These are phyloP conservation scores for Candida xiaguanensis DNA, from an alignment of 805 yeast genomes.

Conservation along the genomic window DNA sequence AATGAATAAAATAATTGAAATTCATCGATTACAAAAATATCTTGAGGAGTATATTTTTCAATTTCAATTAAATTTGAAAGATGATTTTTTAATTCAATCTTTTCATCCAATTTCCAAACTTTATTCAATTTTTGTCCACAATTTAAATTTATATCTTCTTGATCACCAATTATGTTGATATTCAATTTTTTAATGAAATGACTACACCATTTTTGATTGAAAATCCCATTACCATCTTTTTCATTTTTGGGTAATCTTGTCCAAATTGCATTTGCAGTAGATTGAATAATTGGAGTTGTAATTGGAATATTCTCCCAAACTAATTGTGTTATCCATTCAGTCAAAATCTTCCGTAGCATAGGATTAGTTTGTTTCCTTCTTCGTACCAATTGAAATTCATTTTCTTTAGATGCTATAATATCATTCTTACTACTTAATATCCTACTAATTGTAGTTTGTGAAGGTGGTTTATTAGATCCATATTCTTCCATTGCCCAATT, in stretches of 20 bases:
- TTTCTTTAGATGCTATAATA: conserved; percentile 46
- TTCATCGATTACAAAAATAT: conserved; percentile 59
- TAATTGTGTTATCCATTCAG: conserved; percentile 69
- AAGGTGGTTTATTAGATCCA: conserved; percentile 51
- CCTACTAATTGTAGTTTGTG: conserved; percentile 66
- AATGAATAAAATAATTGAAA: conserved; percentile 55
- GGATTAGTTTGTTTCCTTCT: conserved; percentile 55
- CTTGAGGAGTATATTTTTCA: conserved; percentile 43
- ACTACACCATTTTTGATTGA: conserved; percentile 60
- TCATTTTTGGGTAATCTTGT: conserved; percentile 49
- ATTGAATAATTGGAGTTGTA: conserved; percentile 59
- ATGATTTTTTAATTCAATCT: conserved; percentile 43
- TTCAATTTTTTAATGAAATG: conserved; percentile 46
- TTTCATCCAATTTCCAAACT: conserved; percentile 61
- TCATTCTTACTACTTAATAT: conserved; percentile 56
- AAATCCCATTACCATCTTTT: conserved; percentile 64
- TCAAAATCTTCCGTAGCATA: conserved; percentile 51
- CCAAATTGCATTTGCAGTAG: conserved; percentile 64
- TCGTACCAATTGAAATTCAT: conserved; percentile 48
- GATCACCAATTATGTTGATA: conserved; percentile 46
- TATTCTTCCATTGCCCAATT: conserved; percentile 58
- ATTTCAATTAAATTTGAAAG: conserved; percentile 27
- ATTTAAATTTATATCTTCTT: conserved; percentile 35
- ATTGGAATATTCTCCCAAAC: conserved; percentile 66
- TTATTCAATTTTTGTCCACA: conserved; percentile 35